Conservation (phyloP, 1,139 yeast species). For the Taphrina wiesneri region DNA sequence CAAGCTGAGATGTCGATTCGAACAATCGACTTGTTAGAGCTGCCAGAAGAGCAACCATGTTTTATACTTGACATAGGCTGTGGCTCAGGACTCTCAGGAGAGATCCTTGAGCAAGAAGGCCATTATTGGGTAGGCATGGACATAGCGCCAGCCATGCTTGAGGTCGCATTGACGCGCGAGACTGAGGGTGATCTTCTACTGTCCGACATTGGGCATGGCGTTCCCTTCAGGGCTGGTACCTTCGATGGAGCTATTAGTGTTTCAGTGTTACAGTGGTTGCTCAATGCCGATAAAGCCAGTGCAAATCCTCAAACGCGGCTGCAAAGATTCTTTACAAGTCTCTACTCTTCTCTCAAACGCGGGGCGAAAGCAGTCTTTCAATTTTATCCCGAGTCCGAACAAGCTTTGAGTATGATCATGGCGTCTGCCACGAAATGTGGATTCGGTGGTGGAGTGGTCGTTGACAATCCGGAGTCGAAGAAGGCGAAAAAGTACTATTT, state of each 20-base stretch:
- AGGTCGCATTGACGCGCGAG: constrained; percentile 87
- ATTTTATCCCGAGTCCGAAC: constrained; percentile 89
- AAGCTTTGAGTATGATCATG: constrained; percentile 73
- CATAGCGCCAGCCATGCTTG: constrained; percentile 90
- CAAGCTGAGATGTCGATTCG: constrained; percentile 97
- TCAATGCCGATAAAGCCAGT: constrained; percentile 84
- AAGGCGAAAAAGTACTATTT: constrained; percentile 87
- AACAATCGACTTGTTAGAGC: constrained; percentile 80
- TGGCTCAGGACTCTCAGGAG: constrained; percentile 96
- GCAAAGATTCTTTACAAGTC: constrained; percentile 77
- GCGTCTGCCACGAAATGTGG: constrained; percentile 92
- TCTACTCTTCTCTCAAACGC: constrained; percentile 80
- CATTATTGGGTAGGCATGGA: constrained; percentile 97
- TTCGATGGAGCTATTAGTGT: constrained; percentile 96
- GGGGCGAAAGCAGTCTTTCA: constrained; percentile 98
- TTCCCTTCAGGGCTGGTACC: constrained; percentile 94
- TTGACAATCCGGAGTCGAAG: constrained; percentile 91
- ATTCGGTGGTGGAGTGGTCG: constrained; percentile 90
- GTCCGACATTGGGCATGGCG: constrained; percentile 89
- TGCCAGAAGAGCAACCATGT: constrained; percentile 61
- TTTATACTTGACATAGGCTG: constrained; percentile 84
- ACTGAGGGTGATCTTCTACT: constrained; percentile 90
- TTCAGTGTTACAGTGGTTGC: constrained; percentile 95
- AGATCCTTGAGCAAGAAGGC: constrained; percentile 88
- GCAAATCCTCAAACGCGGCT: constrained; percentile 87